Conservation (phyloP, 106 monocot species). For the Dioscorea alata region DNA sequence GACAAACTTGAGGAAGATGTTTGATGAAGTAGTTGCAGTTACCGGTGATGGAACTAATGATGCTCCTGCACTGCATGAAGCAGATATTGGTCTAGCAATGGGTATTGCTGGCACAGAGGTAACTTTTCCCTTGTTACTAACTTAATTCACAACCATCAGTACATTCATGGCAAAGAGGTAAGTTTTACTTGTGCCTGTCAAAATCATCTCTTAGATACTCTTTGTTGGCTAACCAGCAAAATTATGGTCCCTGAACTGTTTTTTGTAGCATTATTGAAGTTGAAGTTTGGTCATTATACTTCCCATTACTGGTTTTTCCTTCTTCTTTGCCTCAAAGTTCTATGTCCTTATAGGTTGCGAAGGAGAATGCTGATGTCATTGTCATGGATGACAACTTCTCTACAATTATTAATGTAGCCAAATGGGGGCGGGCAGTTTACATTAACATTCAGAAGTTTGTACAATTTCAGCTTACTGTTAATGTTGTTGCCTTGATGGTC, state of each 20-base stretch:
- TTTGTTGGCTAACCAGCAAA: too few species aligned
- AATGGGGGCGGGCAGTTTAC: conserved; percentile 96
- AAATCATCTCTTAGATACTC: too few species aligned
- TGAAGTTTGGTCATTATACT: too few species aligned
- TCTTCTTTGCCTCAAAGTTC: too few species aligned
- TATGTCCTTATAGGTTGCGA: conserved; percentile 57
- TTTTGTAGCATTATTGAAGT: too few species aligned
- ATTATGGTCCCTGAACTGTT: too few species aligned
- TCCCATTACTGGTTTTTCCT: too few species aligned
- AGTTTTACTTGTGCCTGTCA: too few species aligned
- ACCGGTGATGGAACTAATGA: conserved; percentile 99
- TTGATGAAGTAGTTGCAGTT: conserved; percentile 83
- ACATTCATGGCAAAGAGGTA: too few species aligned
- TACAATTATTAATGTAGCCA: conserved; percentile 82
- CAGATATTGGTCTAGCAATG: conserved; percentile 97
- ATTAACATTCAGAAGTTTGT: conserved; percentile 99
- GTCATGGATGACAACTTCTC: conserved; percentile 92
- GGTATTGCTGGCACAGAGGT: conserved; percentile 98
- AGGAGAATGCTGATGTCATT: conserved; percentile 97
- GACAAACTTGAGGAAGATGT: conserved; percentile 58
- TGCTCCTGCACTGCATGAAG: conserved; percentile 93
- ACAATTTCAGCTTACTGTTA: conserved; percentile 96
- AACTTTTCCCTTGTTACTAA: neutral
- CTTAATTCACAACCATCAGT: neutral
- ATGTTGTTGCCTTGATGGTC: conserved; percentile 85